These are phyloP conservation scores for carrot (Daucus carota) DNA, from an alignment of 129 eudicot species.

Conservation along the genomic window DNA sequence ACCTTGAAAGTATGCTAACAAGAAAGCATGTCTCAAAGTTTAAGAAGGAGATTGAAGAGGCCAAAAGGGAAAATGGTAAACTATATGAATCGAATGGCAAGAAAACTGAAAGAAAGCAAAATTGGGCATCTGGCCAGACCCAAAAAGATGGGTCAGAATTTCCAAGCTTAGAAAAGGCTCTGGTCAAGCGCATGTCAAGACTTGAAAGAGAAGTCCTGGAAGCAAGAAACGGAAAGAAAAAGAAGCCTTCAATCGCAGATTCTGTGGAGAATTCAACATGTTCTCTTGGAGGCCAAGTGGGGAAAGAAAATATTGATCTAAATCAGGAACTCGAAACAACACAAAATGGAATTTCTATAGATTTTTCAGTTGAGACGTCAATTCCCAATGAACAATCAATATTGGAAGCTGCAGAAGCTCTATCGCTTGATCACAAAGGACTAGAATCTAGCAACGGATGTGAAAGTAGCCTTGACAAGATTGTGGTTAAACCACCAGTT, in stretches of 20 bases:
- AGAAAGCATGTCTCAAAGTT: slow-evolving; percentile 12
- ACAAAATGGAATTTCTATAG: slow-evolving; percentile 13
- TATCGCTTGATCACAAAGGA: neutral
- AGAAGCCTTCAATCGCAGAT: neutral
- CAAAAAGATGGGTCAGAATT: too few species aligned
- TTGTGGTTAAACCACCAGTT: slow-evolving; percentile 11
- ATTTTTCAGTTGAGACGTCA: slow-evolving; percentile 7
- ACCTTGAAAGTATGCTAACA: slow-evolving; percentile 8
- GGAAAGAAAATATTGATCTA: slow-evolving; percentile 59
- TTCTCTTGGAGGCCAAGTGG: slow-evolving; percentile 14
- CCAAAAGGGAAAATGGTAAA: slow-evolving; percentile 25
- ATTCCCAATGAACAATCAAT: neutral
- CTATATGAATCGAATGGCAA: slow-evolving; percentile 23
- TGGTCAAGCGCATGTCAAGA: slow-evolving; percentile 58
- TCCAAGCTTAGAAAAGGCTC: slow-evolving; percentile 56
- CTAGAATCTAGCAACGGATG: neutral
- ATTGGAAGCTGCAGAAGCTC: slow-evolving; percentile 10
- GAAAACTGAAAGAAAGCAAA: slow-evolving; percentile 22
- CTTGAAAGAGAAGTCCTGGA: slow-evolving; percentile 81
- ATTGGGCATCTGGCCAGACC: too few species aligned
- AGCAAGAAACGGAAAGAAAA: slow-evolving; percentile 32
- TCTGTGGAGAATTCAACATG: neutral
- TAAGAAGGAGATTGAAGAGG: slow-evolving; percentile 13
- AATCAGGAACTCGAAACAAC: slow-evolving; percentile 23
- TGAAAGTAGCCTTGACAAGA: slow-evolving; percentile 23